phyloP scores from a whole-genome alignment of 176 grass and related monocot genomes.

The Miscanthus lutarioriparius region DNA sequence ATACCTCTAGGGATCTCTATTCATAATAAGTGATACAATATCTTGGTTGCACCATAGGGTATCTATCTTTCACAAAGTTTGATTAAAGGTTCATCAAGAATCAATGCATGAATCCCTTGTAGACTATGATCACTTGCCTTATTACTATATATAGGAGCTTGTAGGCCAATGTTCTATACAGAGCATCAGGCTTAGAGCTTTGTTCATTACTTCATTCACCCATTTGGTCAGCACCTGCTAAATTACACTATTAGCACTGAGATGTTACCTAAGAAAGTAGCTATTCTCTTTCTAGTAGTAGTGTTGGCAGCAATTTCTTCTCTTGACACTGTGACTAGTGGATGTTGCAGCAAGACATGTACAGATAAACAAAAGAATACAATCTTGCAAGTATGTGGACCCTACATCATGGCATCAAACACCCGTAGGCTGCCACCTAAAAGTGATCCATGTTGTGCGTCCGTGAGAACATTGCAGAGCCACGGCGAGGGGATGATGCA shows the following conservation, averaged over 20 bases:
- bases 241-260: background rate
- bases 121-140: background rate
- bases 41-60: background rate
- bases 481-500: background rate
- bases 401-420: background rate
- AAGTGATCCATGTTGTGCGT: background rate
- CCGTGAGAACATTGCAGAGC: background rate
- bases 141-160: background rate
- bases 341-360: background rate
- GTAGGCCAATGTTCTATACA: background rate
- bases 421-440: background rate
- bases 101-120: background rate
- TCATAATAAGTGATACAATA: too few relatives aligned
- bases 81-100: too few relatives aligned
- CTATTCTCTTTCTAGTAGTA: background rate
- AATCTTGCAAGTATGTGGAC: background rate
- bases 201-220: too few relatives aligned
- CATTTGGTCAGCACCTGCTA: too few relatives aligned
- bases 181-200: background rate
- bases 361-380: background rate
- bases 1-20: too few relatives aligned
- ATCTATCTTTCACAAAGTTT: too few relatives aligned
- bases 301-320: background rate
- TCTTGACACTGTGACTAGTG: background rate
- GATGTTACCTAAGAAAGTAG: background rate